Conservation (phyloP, 805 yeast species). For the Dipodascopsis uninucleata region DNA sequence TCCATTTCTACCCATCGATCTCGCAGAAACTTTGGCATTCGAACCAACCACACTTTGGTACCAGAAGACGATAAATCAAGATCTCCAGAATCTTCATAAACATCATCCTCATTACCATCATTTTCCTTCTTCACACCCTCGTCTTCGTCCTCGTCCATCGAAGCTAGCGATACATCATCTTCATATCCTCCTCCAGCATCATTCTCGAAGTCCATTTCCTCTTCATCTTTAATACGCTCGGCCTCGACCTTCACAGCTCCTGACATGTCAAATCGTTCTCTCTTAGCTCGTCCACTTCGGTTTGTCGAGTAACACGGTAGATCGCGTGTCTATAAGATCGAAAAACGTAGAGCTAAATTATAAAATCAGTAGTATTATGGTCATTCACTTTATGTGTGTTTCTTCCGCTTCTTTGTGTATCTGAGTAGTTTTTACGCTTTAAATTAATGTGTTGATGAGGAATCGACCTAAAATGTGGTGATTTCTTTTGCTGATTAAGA, state of each 20-base stretch:
- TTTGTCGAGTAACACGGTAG: too few relatives aligned
- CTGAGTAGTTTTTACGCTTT: too few relatives aligned
- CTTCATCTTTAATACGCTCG: not conserved
- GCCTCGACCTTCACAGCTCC: constrained; percentile 10
- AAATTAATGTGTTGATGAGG: too few relatives aligned
- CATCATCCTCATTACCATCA: constrained; percentile 38
- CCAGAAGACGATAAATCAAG: constrained; percentile 59
- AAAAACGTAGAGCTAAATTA: too few relatives aligned
- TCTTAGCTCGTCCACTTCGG: too few relatives aligned
- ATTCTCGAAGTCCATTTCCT: not conserved
- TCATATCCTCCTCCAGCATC: constrained; percentile 35
- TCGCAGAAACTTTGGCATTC: constrained; percentile 82
- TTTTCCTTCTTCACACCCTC: constrained; percentile 11
- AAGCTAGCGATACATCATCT: constrained; percentile 39
- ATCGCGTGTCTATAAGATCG: too few relatives aligned
- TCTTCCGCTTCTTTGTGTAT: too few relatives aligned
- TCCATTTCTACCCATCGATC: constrained; percentile 71
- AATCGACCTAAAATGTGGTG: too few relatives aligned
- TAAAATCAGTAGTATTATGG: too few relatives aligned
- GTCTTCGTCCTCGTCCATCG: constrained; percentile 29
- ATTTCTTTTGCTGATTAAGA: too few relatives aligned
- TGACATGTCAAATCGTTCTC: constrained; percentile 5
- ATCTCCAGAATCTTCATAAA: constrained; percentile 66
- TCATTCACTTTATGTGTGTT: too few relatives aligned
- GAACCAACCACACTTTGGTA: constrained; percentile 87